phyloP scores from a whole-genome alignment of 768 basidiomycete species.

The Rhodocollybia butyracea region DNA sequence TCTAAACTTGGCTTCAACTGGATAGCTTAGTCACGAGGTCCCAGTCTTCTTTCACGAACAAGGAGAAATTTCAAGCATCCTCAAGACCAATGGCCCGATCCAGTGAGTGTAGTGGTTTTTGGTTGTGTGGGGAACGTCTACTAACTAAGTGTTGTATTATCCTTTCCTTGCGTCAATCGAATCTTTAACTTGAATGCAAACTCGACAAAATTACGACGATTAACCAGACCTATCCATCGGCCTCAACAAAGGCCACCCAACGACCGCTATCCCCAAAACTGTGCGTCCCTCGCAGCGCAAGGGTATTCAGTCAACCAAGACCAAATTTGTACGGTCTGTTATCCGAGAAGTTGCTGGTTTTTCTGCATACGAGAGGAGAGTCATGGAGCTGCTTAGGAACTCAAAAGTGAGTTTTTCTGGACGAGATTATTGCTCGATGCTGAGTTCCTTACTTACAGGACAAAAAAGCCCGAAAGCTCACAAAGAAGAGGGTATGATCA shows the following conservation, averaged over 20 bases:
- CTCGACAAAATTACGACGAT: not conserved
- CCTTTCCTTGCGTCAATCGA: not conserved
- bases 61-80: conserved; percentile 16
- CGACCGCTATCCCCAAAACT: conserved; percentile 75
- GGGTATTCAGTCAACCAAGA: conserved; percentile 86
- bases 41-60: not conserved
- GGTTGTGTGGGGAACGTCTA: not conserved
- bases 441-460: conserved; percentile 55
- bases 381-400: conserved; percentile 97
- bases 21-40: not conserved
- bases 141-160: not conserved
- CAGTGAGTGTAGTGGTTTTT: conserved; percentile 46
- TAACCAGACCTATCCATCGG: conserved; percentile 77
- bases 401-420: conserved; percentile 66
- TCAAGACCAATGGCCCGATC: conserved; percentile 77
- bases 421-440: no score
- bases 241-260: conserved; percentile 85
- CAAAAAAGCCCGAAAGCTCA: conserved; percentile 98
- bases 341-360: conserved; percentile 97
- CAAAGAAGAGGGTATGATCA: conserved; percentile 87
- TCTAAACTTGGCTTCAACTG: no score
- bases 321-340: conserved; percentile 89
- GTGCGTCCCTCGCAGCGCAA: conserved; percentile 87
- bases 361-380: conserved; percentile 95
- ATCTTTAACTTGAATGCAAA: not conserved